These are phyloP conservation scores for Naegleria fowleri DNA, from an alignment of 208 protist species.

Conservation along the genomic window DNA sequence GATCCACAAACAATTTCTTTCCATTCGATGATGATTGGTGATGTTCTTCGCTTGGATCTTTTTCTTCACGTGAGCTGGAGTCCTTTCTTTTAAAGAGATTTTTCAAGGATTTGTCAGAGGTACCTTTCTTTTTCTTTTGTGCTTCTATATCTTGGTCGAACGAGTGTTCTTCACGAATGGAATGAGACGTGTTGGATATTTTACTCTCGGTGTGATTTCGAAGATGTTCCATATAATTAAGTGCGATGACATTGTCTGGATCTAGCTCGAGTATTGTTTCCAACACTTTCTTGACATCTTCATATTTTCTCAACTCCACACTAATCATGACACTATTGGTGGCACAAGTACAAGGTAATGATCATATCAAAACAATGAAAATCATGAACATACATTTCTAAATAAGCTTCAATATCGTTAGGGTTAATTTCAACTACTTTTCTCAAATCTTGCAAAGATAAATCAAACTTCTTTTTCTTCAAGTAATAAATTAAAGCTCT, in stretches of 20 bases:
- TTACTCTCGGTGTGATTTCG: too few species aligned
- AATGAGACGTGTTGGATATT: too few species aligned
- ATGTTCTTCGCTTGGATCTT: neutral
- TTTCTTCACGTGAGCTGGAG: neutral
- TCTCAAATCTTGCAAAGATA: neutral
- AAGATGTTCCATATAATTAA: too few species aligned
- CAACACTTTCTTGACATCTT: neutral
- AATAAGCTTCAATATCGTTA: neutral
- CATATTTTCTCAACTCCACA: neutral
- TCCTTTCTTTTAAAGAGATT: neutral
- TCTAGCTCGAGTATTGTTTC: neutral
- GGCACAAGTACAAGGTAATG: neutral
- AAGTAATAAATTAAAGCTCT: neutral
- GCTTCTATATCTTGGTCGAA: too few species aligned
- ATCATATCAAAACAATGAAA: neutral
- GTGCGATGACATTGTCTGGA: neutral
- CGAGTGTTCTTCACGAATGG: too few species aligned
- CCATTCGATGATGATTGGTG: neutral
- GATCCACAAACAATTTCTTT: neutral
- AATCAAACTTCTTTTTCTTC: neutral
- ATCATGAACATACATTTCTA: neutral
- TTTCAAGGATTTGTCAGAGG: neutral
- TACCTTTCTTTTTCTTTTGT: neutral
- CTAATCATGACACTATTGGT: neutral
- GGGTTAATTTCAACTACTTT: neutral